Evolutionary conservation across 805 yeast genomes (phyloP).

Genomic region (Metschnikowia corniflorae): DNA sequence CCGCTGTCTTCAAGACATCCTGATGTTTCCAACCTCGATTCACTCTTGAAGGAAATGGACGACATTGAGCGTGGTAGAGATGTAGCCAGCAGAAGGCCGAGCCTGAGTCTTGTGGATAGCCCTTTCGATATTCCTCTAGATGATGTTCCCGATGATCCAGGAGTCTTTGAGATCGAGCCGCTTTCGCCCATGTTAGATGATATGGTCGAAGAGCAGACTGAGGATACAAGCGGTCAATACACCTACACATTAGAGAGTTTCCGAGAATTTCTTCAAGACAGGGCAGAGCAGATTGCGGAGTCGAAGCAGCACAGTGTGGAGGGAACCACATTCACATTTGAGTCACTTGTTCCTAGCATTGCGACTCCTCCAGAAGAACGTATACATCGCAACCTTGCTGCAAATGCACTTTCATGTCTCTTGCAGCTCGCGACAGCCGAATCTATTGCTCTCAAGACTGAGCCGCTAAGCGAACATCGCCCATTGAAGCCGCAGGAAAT

Average conservation of each 20-base stretch:
- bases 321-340: slow-evolving; percentile 1
- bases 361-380: not conserved
- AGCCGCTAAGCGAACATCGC: not conserved
- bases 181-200: slow-evolving; percentile 10
- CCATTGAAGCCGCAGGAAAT: slow-evolving; percentile 6
- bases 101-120: slow-evolving; percentile 10
- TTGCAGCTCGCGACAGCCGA: slow-evolving; percentile 14
- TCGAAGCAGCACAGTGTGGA: not conserved
- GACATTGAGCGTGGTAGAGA: slow-evolving; percentile 18
- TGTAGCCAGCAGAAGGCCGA: slow-evolving; percentile 8
- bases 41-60: slow-evolving; percentile 8
- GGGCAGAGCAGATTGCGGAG: slow-evolving; percentile 5
- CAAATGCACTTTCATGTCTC: slow-evolving; percentile 15
- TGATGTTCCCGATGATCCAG: not conserved
- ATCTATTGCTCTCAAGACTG: not conserved
- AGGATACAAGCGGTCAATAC: not conserved
- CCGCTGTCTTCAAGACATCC: slow-evolving; percentile 13
- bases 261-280: slow-evolving; percentile 8
- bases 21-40: slow-evolving; percentile 4
- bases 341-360: slow-evolving; percentile 11
- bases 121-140: not conserved
- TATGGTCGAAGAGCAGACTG: not conserved
- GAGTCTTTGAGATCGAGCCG: slow-evolving; percentile 6
- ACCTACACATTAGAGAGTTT: slow-evolving; percentile 7
- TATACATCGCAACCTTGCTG: slow-evolving; percentile 10